These are phyloP conservation scores for Geosmithia flava DNA, from an alignment of 2,329 filamentous ascomycete species.

Conservation along the genomic window DNA sequence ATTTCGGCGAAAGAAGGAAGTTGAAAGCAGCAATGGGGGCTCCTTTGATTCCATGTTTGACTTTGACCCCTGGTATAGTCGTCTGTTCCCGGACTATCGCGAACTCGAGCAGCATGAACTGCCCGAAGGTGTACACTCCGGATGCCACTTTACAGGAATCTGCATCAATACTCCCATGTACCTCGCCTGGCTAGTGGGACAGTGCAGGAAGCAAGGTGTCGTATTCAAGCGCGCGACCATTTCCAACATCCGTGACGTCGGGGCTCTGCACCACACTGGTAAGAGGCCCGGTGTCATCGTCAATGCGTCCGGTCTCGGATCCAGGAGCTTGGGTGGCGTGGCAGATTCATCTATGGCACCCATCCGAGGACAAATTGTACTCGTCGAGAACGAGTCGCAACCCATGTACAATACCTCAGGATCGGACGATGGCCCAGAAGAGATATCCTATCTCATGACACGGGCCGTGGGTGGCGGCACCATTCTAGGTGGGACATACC, in stretches of 20 bases:
- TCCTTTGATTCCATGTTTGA: conserved; percentile 19
- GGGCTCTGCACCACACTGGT: conserved; percentile 40
- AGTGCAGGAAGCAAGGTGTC: conserved; percentile 51
- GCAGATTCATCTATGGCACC: conserved; percentile 51
- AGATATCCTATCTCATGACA: conserved; percentile 65
- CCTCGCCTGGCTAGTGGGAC: conserved; percentile 55
- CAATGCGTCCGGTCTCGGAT: conserved; percentile 58
- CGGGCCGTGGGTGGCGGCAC: conserved; percentile 61
- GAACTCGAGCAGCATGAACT: conserved; percentile 46
- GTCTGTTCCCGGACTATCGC: conserved; percentile 57
- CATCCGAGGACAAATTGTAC: conserved; percentile 57
- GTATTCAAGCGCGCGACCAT: conserved; percentile 37
- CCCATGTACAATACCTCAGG: conserved; percentile 50
- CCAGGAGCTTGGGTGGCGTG: conserved; percentile 55
- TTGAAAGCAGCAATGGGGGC: conserved; percentile 6
- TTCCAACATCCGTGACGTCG: conserved; percentile 49
- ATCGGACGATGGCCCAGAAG: conserved; percentile 56
- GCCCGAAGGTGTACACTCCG: conserved; percentile 43
- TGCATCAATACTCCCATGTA: conserved; percentile 67
- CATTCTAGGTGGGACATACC: conserved; percentile 64
- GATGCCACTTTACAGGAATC: conserved; percentile 49
- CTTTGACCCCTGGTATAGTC: conserved; percentile 55
- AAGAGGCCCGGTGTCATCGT: conserved; percentile 46
- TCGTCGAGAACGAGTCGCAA: conserved; percentile 61
- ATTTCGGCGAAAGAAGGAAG: conserved; percentile 18